Evolutionary conservation across 805 yeast species (phyloP).

Genomic region (Cyberlindnera japonica): DNA sequence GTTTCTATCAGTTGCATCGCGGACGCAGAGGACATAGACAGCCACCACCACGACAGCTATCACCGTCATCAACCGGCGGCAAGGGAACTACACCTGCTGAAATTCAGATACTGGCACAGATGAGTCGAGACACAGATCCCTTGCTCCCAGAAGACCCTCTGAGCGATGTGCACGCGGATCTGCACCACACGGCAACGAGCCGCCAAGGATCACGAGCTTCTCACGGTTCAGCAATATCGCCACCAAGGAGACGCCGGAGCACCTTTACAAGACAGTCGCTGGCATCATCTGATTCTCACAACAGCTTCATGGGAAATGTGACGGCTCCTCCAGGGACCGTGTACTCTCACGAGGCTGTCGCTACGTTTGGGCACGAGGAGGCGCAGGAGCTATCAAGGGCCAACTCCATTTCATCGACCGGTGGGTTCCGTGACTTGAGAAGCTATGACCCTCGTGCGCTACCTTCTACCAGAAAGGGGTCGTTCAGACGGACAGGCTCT

Average conservation of each 20-base stretch:
- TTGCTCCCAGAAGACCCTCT: constrained; percentile 10
- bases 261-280: constrained; percentile 4
- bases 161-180: neutral
- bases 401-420: constrained; percentile 9
- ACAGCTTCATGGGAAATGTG: neutral
- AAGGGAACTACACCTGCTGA: too few relatives aligned
- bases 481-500: constrained; percentile 2
- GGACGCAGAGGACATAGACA: too few relatives aligned
- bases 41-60: too few relatives aligned
- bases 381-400: constrained; percentile 6
- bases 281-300: constrained; percentile 7
- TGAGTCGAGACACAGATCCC: constrained; percentile 4
- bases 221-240: constrained; percentile 1
- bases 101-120: too few relatives aligned
- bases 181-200: neutral
- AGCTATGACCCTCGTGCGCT: constrained; percentile 16
- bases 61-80: neutral
- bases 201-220: constrained; percentile 1
- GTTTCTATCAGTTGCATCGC: too few relatives aligned
- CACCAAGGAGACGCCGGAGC: constrained; percentile 4
- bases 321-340: constrained; percentile 4
- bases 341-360: constrained; percentile 4
- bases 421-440: constrained; percentile 17
- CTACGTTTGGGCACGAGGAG: constrained; percentile 5
- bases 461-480: constrained; percentile 9